Evolutionary conservation across 2,329 filamentous ascomycete genomes (phyloP), one percentile per base, ranked within the genome.

Genomic region (Neonectria faginata): DNA sequence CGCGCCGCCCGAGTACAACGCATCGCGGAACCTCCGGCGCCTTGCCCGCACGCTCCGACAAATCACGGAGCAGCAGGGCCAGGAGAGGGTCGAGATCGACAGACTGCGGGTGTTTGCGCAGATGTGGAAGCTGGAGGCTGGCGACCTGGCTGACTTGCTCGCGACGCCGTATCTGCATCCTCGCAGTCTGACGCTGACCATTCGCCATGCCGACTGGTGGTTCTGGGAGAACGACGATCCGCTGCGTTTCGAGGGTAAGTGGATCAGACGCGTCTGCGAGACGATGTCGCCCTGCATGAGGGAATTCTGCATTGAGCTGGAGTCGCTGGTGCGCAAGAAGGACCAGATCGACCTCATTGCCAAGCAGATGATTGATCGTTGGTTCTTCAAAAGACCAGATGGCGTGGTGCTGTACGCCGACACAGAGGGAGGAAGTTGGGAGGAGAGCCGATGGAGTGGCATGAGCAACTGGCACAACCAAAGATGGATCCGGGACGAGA

Each of bases 201-300:
- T 86, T 8, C 79, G 83, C 0, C 84, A 86, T 62, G 78, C 82
- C 2, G 84, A 86, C 64, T 85, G 82, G 76, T 84, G 81, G 81
- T 73, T 54, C 18, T 83, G 82, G 82, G 80, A 84, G 67, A 0
- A 53, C 0, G 76, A 83, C 55, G 45, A 68, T 4, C 74, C 74
- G 2, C 71, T 85, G 6, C 62, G 67, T 5, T 78, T 84, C 29
- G 68, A 75, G 1, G 75, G 73, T 1, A 10, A 39, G 0, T 84
- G 82, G 82, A 76, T 83, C n/a, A 29, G 68, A 5, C 41, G 14
- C 0, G 53, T 76, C 1, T 60, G 67, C 22, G 6, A 29, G 0
- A 50, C 2, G 0, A 64, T 84, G 29, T 74, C 79, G 0, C 4
- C 64, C 0, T 78, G 76, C 4, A 74, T 84, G 16, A 68, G 72